Evolutionary conservation across 768 basidiomycete genomes (phyloP).

Genomic region (Panellus pusillus): DNA sequence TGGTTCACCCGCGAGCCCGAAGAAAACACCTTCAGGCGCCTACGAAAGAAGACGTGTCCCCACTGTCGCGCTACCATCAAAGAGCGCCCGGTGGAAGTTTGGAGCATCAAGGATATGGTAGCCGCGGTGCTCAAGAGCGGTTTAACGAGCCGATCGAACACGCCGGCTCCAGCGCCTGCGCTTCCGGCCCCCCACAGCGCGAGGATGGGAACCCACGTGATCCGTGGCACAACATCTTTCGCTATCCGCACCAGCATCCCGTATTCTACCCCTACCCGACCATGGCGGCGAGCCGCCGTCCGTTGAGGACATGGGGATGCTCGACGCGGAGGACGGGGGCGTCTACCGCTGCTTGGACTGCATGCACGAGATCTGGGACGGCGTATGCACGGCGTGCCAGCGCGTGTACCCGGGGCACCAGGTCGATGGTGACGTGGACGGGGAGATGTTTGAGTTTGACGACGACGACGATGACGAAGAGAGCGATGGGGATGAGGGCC

Average conservation of each 20-base stretch:
- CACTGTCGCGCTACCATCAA: conserved; percentile 64
- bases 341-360: conserved; percentile 77
- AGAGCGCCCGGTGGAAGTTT: conserved; percentile 69
- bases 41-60: conserved; percentile 67
- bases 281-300: conserved; percentile 24
- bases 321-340: conserved; percentile 73
- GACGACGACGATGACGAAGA: conserved; percentile 35
- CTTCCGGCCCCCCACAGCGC: conserved; percentile 25
- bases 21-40: conserved; percentile 49
- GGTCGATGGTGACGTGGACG: conserved; percentile 33
- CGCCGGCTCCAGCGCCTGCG: conserved; percentile 28
- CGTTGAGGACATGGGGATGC: conserved; percentile 56
- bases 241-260: conserved; percentile 28
- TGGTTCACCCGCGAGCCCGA: conserved; percentile 66
- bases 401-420: conserved; percentile 59
- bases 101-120: conserved; percentile 69
- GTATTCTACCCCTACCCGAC: conserved; percentile 20
- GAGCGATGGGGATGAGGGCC: conserved; percentile 16
- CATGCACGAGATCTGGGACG: conserved; percentile 76
- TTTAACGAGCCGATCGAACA: conserved; percentile 36
- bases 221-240: conserved; percentile 71
- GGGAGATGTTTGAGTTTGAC: conserved; percentile 26
- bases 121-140: conserved; percentile 51
- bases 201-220: conserved; percentile 33
- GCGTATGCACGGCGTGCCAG: conserved; percentile 61